Percentiles rank a stretch among this genome's conserved stretches.
phyloP scores from a whole-genome alignment of 306 rosid species.

The Quercus glauca region DNA sequence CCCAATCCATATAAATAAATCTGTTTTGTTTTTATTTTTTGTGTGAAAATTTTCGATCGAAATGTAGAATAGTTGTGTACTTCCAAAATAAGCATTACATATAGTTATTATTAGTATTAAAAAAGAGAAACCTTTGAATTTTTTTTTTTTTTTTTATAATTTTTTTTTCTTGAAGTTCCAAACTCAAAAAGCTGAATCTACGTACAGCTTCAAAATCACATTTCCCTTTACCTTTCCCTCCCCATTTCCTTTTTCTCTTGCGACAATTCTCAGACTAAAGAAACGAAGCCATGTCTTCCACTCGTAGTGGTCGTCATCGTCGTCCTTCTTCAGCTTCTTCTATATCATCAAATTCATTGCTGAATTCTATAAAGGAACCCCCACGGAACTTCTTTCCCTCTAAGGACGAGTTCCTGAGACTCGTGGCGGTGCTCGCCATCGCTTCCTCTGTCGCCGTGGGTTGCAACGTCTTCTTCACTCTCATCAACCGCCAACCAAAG shows the following conservation, averaged over 20 bases:
- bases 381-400: slow-evolving; percentile 62
- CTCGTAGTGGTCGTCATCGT: slow-evolving; percentile 2
- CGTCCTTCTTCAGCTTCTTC: slow-evolving; percentile 5
- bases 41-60: too few relatives aligned
- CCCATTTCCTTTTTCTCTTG: neutral
- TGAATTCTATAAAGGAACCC: slow-evolving; percentile 54
- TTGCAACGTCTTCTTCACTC: slow-evolving; percentile 42
- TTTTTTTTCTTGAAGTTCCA: too few relatives aligned
- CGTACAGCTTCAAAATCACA: too few relatives aligned
- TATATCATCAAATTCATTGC: slow-evolving; percentile 7
- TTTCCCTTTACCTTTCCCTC: neutral
- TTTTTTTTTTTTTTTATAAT: too few relatives aligned
- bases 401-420: slow-evolving; percentile 47
- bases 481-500: slow-evolving; percentile 29
- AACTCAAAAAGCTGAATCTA: too few relatives aligned
- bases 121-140: too few relatives aligned
- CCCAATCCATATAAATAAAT: too few relatives aligned
- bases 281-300: slow-evolving; percentile 22
- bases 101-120: too few relatives aligned
- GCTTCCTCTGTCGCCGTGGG: slow-evolving; percentile 47
- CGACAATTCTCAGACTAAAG: neutral
- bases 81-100: too few relatives aligned
- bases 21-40: too few relatives aligned
- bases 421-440: slow-evolving; percentile 48
- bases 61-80: too few relatives aligned